Evolutionary conservation across 129 eudicot species (phyloP), one percentile per base, ranked within the genome.

Genomic region (Tagetes erecta): DNA sequence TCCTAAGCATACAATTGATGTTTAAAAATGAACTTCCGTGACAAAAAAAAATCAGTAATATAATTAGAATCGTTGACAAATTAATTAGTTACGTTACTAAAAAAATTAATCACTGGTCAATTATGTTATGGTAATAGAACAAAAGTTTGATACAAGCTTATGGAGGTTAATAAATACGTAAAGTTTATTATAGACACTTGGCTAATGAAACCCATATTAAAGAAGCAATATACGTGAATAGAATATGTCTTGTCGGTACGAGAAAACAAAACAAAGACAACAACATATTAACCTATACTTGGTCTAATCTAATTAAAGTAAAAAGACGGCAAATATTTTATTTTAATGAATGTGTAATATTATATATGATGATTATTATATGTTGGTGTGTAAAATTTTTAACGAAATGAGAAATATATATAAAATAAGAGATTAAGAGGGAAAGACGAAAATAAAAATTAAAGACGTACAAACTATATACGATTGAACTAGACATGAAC

Each of bases 241-340:
- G 66, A 71, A 55, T 72, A 57, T 30, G 34, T 57, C 45, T 56
- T 6, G 46, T 52, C 49, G 60, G 70, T 60, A 60, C 7, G 64
- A 59, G 56, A 73, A 59, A 41, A 73, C 30, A 59, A 59, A 34
- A 60, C 49, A 62, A 62, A 20, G 49, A 60, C 78, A 74, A 62
- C 20, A 49, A 64, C 36, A n/a, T 40, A 64, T 40, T 39, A 38
- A 44, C 35, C 11, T 44, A 38, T 11, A 67, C 20, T 30, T 67
- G 53, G 39, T 20, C 72, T 30, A 41, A 9, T 34, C 52, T 51
- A 36, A 70, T 14, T 70, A 13, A 33, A 69, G 3, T 52, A 53
- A 41, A 57, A 63, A 63, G 71, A 47, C 71, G 68, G 68, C 70
- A 73, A 45, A 46, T 50, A 35, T 60, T 8, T 45, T 46, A 62